Evolutionary conservation across 2,329 filamentous ascomycete species (phyloP), one percentile per base, ranked within the genome.

Genomic region (Trichoderma harzianum): DNA sequence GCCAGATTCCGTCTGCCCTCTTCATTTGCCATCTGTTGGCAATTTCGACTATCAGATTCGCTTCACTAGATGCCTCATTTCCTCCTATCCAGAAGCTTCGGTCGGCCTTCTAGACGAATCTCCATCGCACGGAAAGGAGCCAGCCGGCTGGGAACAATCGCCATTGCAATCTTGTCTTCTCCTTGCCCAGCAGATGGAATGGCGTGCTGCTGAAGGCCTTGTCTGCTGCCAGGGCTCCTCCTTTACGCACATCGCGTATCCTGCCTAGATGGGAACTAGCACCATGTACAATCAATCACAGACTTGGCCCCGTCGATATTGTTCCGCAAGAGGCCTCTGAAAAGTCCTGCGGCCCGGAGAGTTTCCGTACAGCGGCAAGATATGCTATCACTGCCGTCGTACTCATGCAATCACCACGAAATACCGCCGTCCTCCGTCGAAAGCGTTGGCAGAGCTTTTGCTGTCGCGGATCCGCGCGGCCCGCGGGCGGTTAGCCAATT

Each of bases 1-100:
- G 63, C 63, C 63, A 66, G 30, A 26, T 69, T 51, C 39, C 34
- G 32, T n/a, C 39, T 26, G 53, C 24, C 53, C 53, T 68, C 18
- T 16, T 60, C 36, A 30, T 60, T 53, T 36, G 34, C 21, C 60
- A 53, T 64, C 62, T 30, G 28, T 26, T 36, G n/a, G 36, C 39
- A 69, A 69, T 69, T 53, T 69, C 67, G 67, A 28, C 47, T n/a
- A 32, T 11, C 57, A 69, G 30, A 61, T 62, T 62, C 58, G 55
- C 67, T n/a, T 21, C n/a, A n/a, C 66, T 14, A 3, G n/a, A 16
- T n/a, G 21, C 57, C 21, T 57, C 61, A 69, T 69, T 62, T 69
- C 67, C 67, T 69, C 67, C 67, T 62, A 69, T 69, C 67, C 43
- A 69, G 67, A 69, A 69, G 11, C 11, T 69, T 62, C 67, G 34